Conservation (phyloP, 2,329 filamentous ascomycete species). For the Colletotrichum falcatum region DNA sequence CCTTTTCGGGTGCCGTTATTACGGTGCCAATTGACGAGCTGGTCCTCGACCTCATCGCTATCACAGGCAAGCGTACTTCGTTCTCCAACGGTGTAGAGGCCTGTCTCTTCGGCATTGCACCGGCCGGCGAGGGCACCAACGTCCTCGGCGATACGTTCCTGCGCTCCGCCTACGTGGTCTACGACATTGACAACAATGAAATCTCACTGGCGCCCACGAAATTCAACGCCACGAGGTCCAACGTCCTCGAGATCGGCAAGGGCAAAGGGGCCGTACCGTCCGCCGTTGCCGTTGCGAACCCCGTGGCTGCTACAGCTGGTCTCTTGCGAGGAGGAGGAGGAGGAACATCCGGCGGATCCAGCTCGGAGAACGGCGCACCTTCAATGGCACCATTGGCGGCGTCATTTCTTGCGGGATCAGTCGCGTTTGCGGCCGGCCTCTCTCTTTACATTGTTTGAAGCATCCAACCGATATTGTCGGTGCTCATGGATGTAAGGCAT, state of each 20-base stretch:
- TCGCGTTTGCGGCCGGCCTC: slow-evolving; percentile 24
- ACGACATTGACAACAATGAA: slow-evolving; percentile 78
- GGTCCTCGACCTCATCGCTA: slow-evolving; percentile 63
- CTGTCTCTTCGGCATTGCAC: slow-evolving; percentile 76
- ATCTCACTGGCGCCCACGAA: slow-evolving; percentile 77
- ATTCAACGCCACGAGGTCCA: slow-evolving; percentile 65
- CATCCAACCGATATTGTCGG: not conserved
- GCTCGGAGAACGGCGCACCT: slow-evolving; percentile 25
- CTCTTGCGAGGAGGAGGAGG: slow-evolving; percentile 44
- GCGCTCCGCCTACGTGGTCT: slow-evolving; percentile 80
- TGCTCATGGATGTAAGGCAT: slow-evolving; percentile 1
- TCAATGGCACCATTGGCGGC: slow-evolving; percentile 29
- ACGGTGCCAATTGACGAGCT: slow-evolving; percentile 69
- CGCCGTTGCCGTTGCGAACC: slow-evolving; percentile 62
- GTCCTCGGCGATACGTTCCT: slow-evolving; percentile 82
- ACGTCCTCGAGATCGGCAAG: slow-evolving; percentile 66
- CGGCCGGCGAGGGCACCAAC: slow-evolving; percentile 65
- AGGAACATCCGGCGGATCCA: slow-evolving; percentile 12
- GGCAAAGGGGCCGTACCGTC: slow-evolving; percentile 64
- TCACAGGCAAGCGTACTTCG: slow-evolving; percentile 59
- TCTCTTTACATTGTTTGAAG: slow-evolving; percentile 7
- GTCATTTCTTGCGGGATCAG: slow-evolving; percentile 22
- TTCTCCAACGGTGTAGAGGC: slow-evolving; percentile 66
- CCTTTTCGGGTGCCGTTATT: slow-evolving; percentile 66
- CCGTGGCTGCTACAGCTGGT: slow-evolving; percentile 63